Conservation (phyloP, 106 monocot species). For the Dendrobium huoshanense region DNA sequence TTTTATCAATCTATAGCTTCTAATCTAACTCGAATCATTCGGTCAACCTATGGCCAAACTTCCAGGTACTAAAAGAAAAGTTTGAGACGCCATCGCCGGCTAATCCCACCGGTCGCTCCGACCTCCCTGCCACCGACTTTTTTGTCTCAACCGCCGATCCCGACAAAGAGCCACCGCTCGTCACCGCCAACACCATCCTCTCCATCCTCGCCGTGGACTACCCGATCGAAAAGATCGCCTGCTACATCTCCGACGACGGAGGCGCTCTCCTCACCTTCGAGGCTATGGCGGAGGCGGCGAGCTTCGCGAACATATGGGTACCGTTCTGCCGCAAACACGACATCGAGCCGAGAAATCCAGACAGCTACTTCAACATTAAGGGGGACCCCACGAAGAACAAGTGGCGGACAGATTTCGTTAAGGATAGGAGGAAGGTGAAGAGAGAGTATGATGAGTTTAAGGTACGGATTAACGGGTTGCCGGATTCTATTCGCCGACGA, state of each 20-base stretch:
- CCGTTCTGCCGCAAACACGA: conserved; percentile 70
- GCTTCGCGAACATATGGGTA: conserved; percentile 60
- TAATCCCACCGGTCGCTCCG: conserved; percentile 20
- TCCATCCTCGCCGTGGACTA: conserved; percentile 65
- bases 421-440: conserved; percentile 64
- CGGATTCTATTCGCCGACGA: conserved; percentile 42
- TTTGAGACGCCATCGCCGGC: conserved; percentile 27
- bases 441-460: conserved; percentile 81
- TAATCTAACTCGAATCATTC: not conserved
- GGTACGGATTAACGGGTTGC: conserved; percentile 59
- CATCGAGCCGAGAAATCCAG: conserved; percentile 61
- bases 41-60: not conserved
- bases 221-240: conserved; percentile 56
- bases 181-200: conserved; percentile 64
- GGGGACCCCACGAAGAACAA: conserved; percentile 75
- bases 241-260: conserved; percentile 38
- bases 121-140: conserved; percentile 14
- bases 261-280: conserved; percentile 24
- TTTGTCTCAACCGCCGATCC: conserved; percentile 34
- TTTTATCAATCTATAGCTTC: no score
- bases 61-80: conserved; percentile 24
- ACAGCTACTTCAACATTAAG: conserved; percentile 47
- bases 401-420: conserved; percentile 57
- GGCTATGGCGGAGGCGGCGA: conserved; percentile 45
- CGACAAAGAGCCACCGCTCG: conserved; percentile 51